Base-by-base conservation (phyloP, 1,139 yeast species). In the Martiniozyma asiatica region DNA sequence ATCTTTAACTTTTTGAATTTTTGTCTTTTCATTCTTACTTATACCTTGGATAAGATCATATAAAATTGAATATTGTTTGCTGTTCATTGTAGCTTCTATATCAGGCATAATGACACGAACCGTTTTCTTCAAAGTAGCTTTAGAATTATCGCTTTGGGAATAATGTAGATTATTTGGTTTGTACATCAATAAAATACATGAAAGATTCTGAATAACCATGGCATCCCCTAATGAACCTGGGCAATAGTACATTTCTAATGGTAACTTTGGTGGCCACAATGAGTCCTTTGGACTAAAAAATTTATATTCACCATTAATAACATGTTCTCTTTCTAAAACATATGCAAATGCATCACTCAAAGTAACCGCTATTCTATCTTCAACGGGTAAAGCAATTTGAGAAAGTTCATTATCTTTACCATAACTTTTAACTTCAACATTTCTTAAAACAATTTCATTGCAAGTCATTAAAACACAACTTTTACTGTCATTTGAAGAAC, bases 221-320 rank as follows among this genome's bases (percentile, higher is more conserved):
- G 74, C 68, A 18, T 64, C 58, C 23, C 61, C 56, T 28, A 77
- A 54, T 44, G 76, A 62, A 0, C 64, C 51, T n/a, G 73, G 66
- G 33, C 80, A 79, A 45, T 79, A 79, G 40, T 85, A 74, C 36
- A 78, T 64, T 49, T 87, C 97, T 30, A 71, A 43, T 1, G 78
- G 81, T 21, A 84, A 53, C 84, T 89, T 78, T 2, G 94, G 94
- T 1, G 94, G 89, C 95, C 95, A 48, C 4, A 52, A 45, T 8
- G 52, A 43, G 10, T 47, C 44, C 6, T 48, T 52, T 19, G 53
- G 53, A 29, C 58, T 52, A 40, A 64, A 63, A 24, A 65, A 53
- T 11, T 60, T 48, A 33, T 62, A 61, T 3, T 61, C 59, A 7
- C 62, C 57, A 13, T 54, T 58, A n/a, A 55, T 35, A 16, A 65